Evolutionary conservation across 345 rosid species (phyloP).

Genomic region (Microthlaspi erraticum): DNA sequence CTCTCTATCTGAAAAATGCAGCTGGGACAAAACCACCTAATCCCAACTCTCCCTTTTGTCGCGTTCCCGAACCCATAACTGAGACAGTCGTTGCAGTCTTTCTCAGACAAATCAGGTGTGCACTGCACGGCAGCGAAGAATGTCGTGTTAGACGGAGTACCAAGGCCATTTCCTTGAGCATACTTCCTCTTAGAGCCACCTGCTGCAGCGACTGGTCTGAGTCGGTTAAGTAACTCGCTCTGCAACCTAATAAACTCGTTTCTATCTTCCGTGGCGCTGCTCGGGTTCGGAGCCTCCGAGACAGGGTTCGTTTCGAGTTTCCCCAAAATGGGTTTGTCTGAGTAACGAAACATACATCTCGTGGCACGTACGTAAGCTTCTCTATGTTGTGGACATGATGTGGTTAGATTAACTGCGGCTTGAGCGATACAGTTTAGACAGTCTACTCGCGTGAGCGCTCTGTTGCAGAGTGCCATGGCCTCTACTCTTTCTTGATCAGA

Average conservation of each 20-base stretch:
- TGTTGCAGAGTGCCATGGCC: conserved; percentile 30
- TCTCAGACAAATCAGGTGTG: conserved; percentile 30
- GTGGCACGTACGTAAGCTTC: conserved; percentile 21
- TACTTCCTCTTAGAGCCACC: conserved; percentile 34
- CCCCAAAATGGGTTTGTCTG: conserved; percentile 15
- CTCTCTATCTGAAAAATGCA: conserved; percentile 34
- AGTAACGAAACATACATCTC: conserved; percentile 41
- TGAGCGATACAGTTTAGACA: conserved; percentile 20
- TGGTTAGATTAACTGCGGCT: conserved; percentile 20
- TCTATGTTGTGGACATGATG: neutral
- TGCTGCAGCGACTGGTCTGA: neutral
- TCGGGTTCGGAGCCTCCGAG: neutral
- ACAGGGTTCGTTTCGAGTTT: neutral
- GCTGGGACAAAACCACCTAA: conserved; percentile 38
- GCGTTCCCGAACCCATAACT: conserved; percentile 6
- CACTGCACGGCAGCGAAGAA: conserved; percentile 27
- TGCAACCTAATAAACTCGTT: conserved; percentile 25
- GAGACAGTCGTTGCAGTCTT: conserved; percentile 27
- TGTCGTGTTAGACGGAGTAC: neutral
- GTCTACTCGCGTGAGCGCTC: conserved; percentile 20
- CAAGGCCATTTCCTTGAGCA: conserved; percentile 33
- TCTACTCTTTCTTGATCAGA: conserved; percentile 29
- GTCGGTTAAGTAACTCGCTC: conserved; percentile 21
- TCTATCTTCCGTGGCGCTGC: conserved; percentile 15
- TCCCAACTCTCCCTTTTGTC: conserved; percentile 25